Evolutionary conservation across 768 basidiomycete species (phyloP).

Genomic region (Fibroporia radiculosa): DNA sequence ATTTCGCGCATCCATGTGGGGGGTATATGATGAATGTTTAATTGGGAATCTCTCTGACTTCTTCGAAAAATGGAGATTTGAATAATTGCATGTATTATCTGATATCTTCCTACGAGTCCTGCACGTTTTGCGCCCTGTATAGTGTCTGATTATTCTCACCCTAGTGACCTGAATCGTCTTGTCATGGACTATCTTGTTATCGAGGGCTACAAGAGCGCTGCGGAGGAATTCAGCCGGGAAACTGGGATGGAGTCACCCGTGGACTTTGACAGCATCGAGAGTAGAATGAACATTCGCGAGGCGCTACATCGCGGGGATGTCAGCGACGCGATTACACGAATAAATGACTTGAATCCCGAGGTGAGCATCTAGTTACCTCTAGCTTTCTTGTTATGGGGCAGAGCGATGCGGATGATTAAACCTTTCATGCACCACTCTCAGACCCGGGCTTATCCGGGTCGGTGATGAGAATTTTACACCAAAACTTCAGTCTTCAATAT

Average conservation of each 20-base stretch:
- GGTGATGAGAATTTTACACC: constrained; percentile 75
- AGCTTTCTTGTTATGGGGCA: constrained; percentile 1
- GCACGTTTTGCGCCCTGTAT: constrained; percentile 1
- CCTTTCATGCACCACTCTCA: constrained; percentile 99
- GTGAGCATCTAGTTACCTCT: constrained; percentile 42
- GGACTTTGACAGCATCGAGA: constrained; percentile 89
- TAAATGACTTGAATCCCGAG: constrained; percentile 96
- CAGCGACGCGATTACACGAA: constrained; percentile 89
- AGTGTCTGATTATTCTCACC: constrained; percentile 13
- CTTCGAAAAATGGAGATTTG: constrained; percentile 45
- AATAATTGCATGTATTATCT: constrained; percentile 84
- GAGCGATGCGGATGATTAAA: constrained; percentile 65
- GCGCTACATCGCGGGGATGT: constrained; percentile 92
- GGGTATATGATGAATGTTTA: constrained; percentile 54
- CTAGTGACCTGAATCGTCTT: constrained; percentile 87
- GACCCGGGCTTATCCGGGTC: constrained; percentile 62
- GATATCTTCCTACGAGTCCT: constrained; percentile 34
- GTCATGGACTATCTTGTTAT: constrained; percentile 98
- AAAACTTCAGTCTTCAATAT: constrained; percentile 98
- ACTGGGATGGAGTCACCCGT: constrained; percentile 69
- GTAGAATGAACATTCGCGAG: constrained; percentile 89
- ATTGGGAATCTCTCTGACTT: constrained; percentile 99
- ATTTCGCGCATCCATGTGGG: no score
- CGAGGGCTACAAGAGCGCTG: constrained; percentile 94
- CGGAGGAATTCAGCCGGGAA: constrained; percentile 90